Percentiles rank a stretch among this genome's conserved stretches.
Evolutionary conservation across 441 rosid species (phyloP).

Genomic region (Breynia disticha): DNA sequence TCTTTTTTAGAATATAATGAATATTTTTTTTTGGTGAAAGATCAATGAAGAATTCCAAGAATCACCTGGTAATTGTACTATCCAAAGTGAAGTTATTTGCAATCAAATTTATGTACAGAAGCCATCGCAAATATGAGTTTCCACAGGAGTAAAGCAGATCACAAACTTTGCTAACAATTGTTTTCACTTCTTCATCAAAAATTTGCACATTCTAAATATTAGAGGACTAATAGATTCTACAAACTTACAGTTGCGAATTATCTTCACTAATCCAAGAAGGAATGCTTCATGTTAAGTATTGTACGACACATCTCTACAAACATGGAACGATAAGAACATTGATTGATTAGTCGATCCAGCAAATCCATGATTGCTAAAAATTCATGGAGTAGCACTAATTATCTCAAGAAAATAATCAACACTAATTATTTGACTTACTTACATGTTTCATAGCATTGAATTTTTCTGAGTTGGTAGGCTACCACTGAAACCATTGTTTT

Average conservation of each 20-base stretch:
- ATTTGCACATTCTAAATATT: too few relatives aligned
- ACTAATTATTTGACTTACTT: too few relatives aligned
- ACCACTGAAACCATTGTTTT: constrained; percentile 46
- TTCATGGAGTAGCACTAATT: constrained; percentile 19
- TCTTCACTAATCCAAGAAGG: constrained; percentile 49
- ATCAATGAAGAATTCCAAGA: constrained; percentile 10
- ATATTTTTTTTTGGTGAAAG: too few relatives aligned
- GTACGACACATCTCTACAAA: constrained; percentile 66
- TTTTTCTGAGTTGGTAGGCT: constrained; percentile 43
- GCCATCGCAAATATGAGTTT: not conserved
- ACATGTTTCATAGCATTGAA: constrained; percentile 46
- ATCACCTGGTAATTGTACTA: constrained; percentile 40
- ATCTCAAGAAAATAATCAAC: too few relatives aligned
- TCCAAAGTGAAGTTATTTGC: constrained; percentile 52
- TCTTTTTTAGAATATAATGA: too few relatives aligned
- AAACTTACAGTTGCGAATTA: constrained; percentile 41
- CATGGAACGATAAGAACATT: constrained; percentile 2
- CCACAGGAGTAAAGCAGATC: not conserved
- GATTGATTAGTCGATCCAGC: too few relatives aligned
- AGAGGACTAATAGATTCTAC: not conserved
- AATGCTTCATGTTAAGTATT: constrained; percentile 48
- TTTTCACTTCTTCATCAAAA: too few relatives aligned
- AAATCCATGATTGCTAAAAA: not conserved
- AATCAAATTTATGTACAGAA: constrained; percentile 49
- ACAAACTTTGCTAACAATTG: too few relatives aligned